Conservation (phyloP, 208 protist species). For the Kentomonas sorsogonicus region DNA sequence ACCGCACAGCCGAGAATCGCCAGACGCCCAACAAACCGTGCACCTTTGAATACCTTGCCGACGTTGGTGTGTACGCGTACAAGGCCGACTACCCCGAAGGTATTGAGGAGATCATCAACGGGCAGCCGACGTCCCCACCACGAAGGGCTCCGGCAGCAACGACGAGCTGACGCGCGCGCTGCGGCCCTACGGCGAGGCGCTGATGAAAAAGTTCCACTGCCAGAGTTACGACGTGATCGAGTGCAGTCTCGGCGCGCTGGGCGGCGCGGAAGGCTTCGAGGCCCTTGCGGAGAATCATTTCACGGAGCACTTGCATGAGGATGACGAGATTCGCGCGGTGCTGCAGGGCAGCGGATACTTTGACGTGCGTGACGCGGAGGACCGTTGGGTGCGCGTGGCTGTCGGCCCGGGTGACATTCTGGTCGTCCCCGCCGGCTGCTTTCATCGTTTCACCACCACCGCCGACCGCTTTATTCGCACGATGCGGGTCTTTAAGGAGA, state of each 20-base stretch:
- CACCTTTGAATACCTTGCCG: no score
- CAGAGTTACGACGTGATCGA: constrained; percentile 44
- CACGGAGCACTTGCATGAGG: constrained; percentile 80
- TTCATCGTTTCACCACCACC: constrained; percentile 85
- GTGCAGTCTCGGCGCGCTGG: constrained; percentile 12
- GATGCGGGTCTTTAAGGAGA: constrained; percentile 75
- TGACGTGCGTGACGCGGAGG: constrained; percentile 78
- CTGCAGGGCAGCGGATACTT: constrained; percentile 77
- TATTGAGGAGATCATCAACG: no score
- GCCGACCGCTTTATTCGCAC: constrained; percentile 42
- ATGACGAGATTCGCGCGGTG: constrained; percentile 84
- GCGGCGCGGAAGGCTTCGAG: no score
- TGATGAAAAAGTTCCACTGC: constrained; percentile 41
- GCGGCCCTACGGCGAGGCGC: no score
- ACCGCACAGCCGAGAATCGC: no score
- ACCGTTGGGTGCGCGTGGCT: constrained; percentile 69
- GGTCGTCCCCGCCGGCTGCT: constrained; percentile 69
- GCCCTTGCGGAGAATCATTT: constrained; percentile 64
- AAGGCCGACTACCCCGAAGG: no score
- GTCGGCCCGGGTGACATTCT: constrained; percentile 56
- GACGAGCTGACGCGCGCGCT: no score
- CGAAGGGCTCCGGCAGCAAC: no score
- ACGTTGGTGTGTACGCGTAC: no score
- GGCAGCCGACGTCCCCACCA: no score
- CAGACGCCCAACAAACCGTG: no score